These are phyloP conservation scores for Simplicillium aogashimaense DNA, from an alignment of 2,329 filamentous ascomycete species.

Conservation along the genomic window DNA sequence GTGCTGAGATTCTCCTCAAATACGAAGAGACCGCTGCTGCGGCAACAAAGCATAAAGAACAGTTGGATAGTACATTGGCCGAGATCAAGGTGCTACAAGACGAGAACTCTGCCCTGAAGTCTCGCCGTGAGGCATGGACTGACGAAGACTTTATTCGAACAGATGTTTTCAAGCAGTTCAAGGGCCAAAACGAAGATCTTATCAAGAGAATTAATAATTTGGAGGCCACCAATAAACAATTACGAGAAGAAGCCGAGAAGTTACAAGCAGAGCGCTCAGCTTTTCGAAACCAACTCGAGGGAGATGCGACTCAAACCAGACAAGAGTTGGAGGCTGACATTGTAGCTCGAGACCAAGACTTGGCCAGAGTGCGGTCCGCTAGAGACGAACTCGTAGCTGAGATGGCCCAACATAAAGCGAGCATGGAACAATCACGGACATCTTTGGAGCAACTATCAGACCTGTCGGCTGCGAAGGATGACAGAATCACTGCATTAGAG, in stretches of 20 bases:
- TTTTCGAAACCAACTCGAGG: slow-evolving; percentile 72
- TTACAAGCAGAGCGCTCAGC: slow-evolving; percentile 75
- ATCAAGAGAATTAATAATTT: slow-evolving; percentile 87
- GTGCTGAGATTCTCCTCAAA: slow-evolving; percentile 61
- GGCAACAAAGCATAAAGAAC: slow-evolving; percentile 76
- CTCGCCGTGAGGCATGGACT: slow-evolving; percentile 59
- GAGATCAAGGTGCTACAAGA: slow-evolving; percentile 68
- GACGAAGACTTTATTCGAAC: slow-evolving; percentile 93
- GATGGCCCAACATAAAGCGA: slow-evolving; percentile 66
- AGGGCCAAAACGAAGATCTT: slow-evolving; percentile 82
- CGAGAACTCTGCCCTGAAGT: slow-evolving; percentile 66
- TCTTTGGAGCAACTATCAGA: slow-evolving; percentile 70
- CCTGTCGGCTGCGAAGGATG: slow-evolving; percentile 67
- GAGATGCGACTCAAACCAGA: slow-evolving; percentile 63
- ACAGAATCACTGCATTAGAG: slow-evolving; percentile 73
- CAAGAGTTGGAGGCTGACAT: slow-evolving; percentile 76
- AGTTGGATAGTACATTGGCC: slow-evolving; percentile 67
- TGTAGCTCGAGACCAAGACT: slow-evolving; percentile 69
- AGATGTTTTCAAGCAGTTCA: slow-evolving; percentile 87
- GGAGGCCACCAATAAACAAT: slow-evolving; percentile 75
- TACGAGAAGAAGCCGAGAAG: slow-evolving; percentile 78
- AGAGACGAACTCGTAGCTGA: slow-evolving; percentile 83
- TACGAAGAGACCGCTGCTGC: slow-evolving; percentile 70
- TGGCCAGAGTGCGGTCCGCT: slow-evolving; percentile 73
- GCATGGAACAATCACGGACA: slow-evolving; percentile 64